Evolutionary conservation across 345 rosid species (phyloP).

Genomic region (Sonneratia alba): DNA sequence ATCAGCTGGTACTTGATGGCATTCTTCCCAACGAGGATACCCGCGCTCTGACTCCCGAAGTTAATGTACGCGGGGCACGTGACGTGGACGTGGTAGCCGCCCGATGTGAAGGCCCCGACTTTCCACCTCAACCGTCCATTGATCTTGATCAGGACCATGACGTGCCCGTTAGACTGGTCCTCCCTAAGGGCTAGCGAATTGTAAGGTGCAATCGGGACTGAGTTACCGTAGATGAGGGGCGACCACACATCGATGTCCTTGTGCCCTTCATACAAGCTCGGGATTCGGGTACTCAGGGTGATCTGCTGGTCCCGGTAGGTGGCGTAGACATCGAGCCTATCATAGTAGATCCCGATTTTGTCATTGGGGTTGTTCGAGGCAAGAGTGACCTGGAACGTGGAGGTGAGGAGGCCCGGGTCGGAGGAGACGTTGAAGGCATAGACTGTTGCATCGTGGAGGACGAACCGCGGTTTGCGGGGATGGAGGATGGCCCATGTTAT

Average conservation of each 20-base stretch:
- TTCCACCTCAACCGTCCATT: slow-evolving; percentile 23
- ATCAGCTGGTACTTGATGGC: slow-evolving; percentile 22
- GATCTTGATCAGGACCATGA: slow-evolving; percentile 12
- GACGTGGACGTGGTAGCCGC: slow-evolving; percentile 22
- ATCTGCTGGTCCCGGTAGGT: slow-evolving; percentile 20
- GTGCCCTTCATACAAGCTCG: slow-evolving; percentile 8
- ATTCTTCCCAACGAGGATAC: slow-evolving; percentile 8
- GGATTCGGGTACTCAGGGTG: slow-evolving; percentile 8
- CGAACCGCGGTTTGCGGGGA: slow-evolving; percentile 15
- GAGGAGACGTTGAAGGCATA: slow-evolving; percentile 15
- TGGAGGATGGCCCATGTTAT: slow-evolving; percentile 13
- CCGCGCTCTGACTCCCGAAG: slow-evolving; percentile 13
- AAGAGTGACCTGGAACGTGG: slow-evolving; percentile 16
- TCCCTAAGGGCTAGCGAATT: slow-evolving; percentile 12
- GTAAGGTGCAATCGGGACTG: slow-evolving; percentile 27
- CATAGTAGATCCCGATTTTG: slow-evolving; percentile 15
- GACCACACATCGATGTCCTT: slow-evolving; percentile 33
- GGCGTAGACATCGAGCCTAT: slow-evolving; percentile 11
- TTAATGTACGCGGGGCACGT: slow-evolving; percentile 26
- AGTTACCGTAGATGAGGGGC: slow-evolving; percentile 24
- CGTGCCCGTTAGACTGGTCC: slow-evolving; percentile 17
- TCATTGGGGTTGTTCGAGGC: slow-evolving; percentile 15
- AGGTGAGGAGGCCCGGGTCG: slow-evolving; percentile 12
- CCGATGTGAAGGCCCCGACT: slow-evolving; percentile 20
- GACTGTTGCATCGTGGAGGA: slow-evolving; percentile 17